Evolutionary conservation across 371 early-diverging fungal genomes (phyloP).

Genomic region (Mucor sp.): DNA sequence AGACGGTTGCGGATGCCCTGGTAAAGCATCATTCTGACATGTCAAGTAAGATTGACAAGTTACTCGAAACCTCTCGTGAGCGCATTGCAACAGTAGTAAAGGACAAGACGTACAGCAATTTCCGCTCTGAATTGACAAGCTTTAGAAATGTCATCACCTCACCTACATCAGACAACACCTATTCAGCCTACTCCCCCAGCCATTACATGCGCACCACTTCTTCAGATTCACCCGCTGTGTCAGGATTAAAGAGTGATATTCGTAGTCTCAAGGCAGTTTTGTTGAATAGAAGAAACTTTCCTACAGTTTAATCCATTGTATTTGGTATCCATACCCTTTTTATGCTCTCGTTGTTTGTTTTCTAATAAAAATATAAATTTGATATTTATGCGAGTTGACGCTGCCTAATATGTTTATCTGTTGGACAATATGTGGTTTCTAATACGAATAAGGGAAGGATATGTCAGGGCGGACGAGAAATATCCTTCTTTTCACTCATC

Average conservation of each 20-base stretch:
- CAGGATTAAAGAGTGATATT: constrained; percentile 38
- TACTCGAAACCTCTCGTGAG: background rate
- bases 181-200: constrained; percentile 4
- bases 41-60: constrained; percentile 11
- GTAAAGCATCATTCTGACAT: constrained; percentile 21
- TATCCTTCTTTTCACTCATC: too few species aligned
- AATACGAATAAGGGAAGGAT: too few species aligned
- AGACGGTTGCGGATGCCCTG: constrained; percentile 21
- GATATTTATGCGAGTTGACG: too few species aligned
- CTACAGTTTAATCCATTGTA: constrained; percentile 9
- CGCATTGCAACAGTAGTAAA: constrained; percentile 1
- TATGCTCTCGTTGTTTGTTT: background rate
- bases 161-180: background rate
- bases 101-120: constrained; percentile 7
- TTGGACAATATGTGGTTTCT: too few species aligned
- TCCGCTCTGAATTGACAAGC: constrained; percentile 1
- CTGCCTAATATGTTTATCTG: too few species aligned
- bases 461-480: too few species aligned
- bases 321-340: background rate
- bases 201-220: constrained; percentile 8
- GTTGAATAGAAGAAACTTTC: constrained; percentile 38
- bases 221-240: constrained; percentile 37
- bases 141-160: constrained; percentile 6
- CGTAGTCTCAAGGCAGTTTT: constrained; percentile 35
- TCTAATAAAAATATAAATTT: background rate